Conservation (phyloP, 2,329 filamentous ascomycete genomes). For the Daldinia sp. region DNA sequence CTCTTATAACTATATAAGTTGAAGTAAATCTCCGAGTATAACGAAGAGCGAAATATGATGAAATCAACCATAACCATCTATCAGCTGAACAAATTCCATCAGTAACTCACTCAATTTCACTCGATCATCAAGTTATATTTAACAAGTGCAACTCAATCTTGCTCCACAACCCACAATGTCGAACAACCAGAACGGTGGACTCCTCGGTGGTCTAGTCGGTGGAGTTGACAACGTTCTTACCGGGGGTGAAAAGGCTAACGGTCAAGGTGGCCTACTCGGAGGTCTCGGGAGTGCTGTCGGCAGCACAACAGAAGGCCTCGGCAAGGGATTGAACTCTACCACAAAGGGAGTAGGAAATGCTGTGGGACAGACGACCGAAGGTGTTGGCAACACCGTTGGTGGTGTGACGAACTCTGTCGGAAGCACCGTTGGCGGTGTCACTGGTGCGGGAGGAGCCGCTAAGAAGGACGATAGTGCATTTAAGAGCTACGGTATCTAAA, state of each 20-base stretch:
- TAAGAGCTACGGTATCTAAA: conserved; percentile 40
- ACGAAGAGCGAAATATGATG: background rate
- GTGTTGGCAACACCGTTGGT: conserved; percentile 42
- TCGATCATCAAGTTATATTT: background rate
- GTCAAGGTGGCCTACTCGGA: conserved; percentile 47
- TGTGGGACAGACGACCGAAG: conserved; percentile 45
- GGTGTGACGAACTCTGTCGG: conserved; percentile 40
- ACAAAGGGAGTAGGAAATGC: conserved; percentile 44
- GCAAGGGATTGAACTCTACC: conserved; percentile 46
- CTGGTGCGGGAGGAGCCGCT: conserved; percentile 35
- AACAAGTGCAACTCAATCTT: conserved; percentile 3
- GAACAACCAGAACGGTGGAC: conserved; percentile 47
- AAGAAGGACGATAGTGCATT: conserved; percentile 37
- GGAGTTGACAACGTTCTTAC: conserved; percentile 48
- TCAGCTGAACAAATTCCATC: background rate
- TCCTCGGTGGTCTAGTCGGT: conserved; percentile 46
- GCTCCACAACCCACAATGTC: conserved; percentile 42
- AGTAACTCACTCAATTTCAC: background rate
- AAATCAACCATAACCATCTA: background rate
- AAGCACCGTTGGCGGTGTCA: conserved; percentile 39
- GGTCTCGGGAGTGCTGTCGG: conserved; percentile 44
- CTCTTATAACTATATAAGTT: conserved; percentile 4
- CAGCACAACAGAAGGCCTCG: conserved; percentile 45
- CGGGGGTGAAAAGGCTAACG: conserved; percentile 46
- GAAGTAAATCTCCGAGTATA: background rate